Evolutionary conservation across 768 basidiomycete species (phyloP).

Genomic region (Suillus cothurnatus): DNA sequence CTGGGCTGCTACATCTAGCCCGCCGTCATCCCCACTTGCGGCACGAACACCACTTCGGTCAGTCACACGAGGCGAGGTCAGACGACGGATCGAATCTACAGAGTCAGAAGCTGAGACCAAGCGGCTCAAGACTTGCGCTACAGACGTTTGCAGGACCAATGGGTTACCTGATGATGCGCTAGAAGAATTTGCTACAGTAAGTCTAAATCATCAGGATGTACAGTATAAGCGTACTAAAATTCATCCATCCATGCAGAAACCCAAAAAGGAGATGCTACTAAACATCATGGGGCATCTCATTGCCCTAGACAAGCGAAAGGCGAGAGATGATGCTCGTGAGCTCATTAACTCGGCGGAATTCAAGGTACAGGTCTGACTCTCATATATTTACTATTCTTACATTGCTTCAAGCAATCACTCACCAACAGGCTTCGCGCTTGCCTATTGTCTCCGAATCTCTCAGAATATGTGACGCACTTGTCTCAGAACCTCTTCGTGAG

Average conservation of each 20-base stretch:
- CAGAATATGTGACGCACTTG: conserved; percentile 11
- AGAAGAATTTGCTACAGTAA: neutral
- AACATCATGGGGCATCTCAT: neutral
- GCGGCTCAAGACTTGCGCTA: neutral
- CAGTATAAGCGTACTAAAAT: neutral
- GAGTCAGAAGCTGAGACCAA: neutral
- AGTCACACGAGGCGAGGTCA: neutral
- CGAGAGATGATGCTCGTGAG: neutral
- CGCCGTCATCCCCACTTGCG: neutral
- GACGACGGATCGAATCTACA: neutral
- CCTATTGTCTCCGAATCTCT: conserved; percentile 11
- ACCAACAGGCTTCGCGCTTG: conserved; percentile 7
- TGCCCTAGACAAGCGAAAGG: neutral
- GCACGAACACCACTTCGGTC: neutral
- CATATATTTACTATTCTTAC: neutral
- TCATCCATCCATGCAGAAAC: neutral
- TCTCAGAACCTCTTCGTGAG: conserved; percentile 5
- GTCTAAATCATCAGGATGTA: conserved; percentile 1
- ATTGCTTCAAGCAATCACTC: conserved; percentile 4
- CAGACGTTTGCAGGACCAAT: neutral
- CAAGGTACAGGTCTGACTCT: neutral
- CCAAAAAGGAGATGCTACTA: neutral
- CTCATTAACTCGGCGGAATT: neutral
- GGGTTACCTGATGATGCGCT: neutral
- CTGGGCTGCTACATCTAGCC: neutral